Conservation (phyloP, 441 rosid species). For the Eutrema salsugineum region DNA sequence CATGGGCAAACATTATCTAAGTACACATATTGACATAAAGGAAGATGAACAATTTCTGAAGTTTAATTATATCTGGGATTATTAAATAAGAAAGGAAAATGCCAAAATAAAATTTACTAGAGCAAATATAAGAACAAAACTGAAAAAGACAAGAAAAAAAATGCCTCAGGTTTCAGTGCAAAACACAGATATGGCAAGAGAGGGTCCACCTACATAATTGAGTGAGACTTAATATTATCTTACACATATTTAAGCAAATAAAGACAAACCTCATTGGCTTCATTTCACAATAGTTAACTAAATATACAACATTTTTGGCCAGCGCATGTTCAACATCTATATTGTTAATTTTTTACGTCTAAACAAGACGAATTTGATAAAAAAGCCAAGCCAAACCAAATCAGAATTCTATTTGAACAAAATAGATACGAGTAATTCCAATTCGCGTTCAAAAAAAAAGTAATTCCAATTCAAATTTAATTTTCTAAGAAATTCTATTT, state of each 20-base stretch:
- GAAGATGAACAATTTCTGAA: background rate
- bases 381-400: no score
- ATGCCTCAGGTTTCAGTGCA: constrained; percentile 29
- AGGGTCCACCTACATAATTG: constrained; percentile 23
- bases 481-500: no score
- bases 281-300: background rate
- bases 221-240: constrained; percentile 14
- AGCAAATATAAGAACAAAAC: constrained; percentile 29
- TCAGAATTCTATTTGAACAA: no score
- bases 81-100: constrained; percentile 3
- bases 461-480: background rate
- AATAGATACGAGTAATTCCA: no score
- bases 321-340: background rate
- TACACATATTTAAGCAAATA: constrained; percentile 23
- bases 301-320: background rate
- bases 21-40: background rate
- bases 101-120: constrained; percentile 16
- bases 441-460: no score
- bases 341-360: background rate
- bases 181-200: constrained; percentile 26
- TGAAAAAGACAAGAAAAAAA: constrained; percentile 22
- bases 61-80: background rate
- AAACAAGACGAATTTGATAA: no score
- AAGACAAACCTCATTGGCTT: constrained; percentile 21
- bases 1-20: constrained; percentile 23